These are phyloP conservation scores for Quercus mongolica DNA, from an alignment of 306 rosid genomes.

Conservation along the genomic window DNA sequence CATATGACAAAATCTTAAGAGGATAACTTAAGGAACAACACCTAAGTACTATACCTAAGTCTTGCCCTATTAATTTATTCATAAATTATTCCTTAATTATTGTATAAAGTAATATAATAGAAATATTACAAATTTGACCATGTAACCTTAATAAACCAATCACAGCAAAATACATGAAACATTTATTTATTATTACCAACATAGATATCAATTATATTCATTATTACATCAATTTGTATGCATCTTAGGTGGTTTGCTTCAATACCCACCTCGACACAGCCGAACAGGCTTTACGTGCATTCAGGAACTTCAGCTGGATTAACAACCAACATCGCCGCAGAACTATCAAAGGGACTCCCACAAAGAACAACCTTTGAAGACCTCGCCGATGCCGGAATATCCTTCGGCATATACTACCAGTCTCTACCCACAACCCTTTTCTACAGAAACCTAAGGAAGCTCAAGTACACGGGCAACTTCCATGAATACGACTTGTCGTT, in stretches of 20 bases:
- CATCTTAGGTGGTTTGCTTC: conserved; percentile 81
- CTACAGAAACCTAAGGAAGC: conserved; percentile 62
- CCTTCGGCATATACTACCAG: conserved; percentile 81
- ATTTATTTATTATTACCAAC: too few species aligned
- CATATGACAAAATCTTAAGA: too few species aligned
- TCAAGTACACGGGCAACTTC: conserved; percentile 52
- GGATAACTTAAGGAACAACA: fast-evolving
- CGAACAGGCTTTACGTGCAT: conserved; percentile 80
- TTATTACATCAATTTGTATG: too few species aligned
- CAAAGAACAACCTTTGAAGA: conserved; percentile 75
- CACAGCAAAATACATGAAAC: too few species aligned
- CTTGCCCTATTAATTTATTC: too few species aligned
- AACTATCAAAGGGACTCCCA: conserved; percentile 58
- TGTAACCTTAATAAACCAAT: too few species aligned
- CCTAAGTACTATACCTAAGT: fast-evolving
- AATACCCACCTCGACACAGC: conserved; percentile 79
- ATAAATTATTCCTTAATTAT: too few species aligned
- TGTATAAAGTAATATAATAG: too few species aligned
- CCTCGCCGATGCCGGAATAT: conserved; percentile 45
- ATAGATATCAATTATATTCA: too few species aligned
- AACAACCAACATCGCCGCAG: conserved; percentile 60
- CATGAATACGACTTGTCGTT: conserved; percentile 46
- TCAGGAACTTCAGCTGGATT: conserved; percentile 81
- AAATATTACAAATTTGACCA: too few species aligned
- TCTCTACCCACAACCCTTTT: conserved; percentile 71